phyloP scores from a whole-genome alignment of 306 rosid genomes.

The Pachyrhizus erosus region DNA sequence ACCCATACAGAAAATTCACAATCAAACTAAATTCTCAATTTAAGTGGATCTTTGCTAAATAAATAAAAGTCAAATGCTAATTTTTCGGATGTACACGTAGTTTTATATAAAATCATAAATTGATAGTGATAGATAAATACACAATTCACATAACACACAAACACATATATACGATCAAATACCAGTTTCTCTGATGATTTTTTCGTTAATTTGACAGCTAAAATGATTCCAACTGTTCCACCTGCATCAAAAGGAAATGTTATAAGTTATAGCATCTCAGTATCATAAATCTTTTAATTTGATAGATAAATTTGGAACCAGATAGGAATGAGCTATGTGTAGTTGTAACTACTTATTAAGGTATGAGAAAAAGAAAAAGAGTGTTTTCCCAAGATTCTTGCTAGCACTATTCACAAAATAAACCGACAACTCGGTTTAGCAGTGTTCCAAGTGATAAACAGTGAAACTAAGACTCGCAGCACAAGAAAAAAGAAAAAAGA shows the following conservation, averaged over 20 bases:
- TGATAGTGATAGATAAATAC: background rate
- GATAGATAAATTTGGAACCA: background rate
- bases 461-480: background rate
- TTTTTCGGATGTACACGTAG: background rate
- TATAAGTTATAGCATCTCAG: constrained; percentile 17
- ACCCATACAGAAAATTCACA: constrained; percentile 26
- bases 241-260: constrained; percentile 48
- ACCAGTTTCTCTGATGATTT: constrained; percentile 80
- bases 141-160: constrained; percentile 20
- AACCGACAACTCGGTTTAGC: background rate
- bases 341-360: background rate
- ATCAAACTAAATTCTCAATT: constrained; percentile 20
- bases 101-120: background rate
- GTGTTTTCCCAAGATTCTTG: background rate
- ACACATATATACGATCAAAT: background rate
- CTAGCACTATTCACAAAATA: background rate
- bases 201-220: constrained; percentile 71
- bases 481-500: background rate
- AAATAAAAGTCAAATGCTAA: background rate
- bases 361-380: background rate
- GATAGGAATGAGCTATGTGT: background rate
- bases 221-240: constrained; percentile 99
- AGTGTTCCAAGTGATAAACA: background rate
- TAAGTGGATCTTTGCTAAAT: background rate
- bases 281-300: background rate